A percentile compares a stretch with the other conserved stretches of the same genome.
These are phyloP conservation scores for Trametes punicea DNA, from an alignment of 768 basidiomycete genomes.

Conservation along the genomic window DNA sequence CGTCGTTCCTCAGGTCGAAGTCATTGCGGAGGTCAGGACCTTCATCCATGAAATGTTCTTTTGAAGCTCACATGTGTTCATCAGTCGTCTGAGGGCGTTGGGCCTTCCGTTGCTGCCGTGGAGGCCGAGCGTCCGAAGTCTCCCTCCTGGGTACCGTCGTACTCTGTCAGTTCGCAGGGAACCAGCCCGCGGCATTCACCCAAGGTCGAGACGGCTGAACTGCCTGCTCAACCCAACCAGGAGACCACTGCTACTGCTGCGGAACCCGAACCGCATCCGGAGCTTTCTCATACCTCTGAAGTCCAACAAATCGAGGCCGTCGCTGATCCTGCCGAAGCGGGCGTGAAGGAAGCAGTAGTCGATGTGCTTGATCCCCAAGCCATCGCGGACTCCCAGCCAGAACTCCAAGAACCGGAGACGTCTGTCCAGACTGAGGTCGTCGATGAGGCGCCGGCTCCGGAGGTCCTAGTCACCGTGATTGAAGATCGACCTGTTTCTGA, in stretches of 20 bases:
- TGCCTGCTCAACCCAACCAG: neutral
- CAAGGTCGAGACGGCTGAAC: conserved; percentile 1
- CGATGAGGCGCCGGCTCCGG: neutral
- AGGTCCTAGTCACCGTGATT: neutral
- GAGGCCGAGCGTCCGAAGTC: conserved; percentile 38
- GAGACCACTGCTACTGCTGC: neutral
- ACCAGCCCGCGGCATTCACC: conserved; percentile 19
- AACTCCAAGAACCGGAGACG: neutral
- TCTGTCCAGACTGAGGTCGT: neutral
- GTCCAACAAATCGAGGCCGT: conserved; percentile 7
- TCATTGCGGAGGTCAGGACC: conserved; percentile 15
- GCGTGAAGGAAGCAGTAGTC: no score
- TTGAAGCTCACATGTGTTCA: neutral
- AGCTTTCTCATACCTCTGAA: neutral
- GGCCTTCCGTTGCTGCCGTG: neutral
- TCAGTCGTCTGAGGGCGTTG: conserved; percentile 7
- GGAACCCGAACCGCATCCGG: conserved; percentile 3
- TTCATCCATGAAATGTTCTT: neutral
- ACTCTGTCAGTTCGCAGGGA: conserved; percentile 46
- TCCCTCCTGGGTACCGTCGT: conserved; percentile 45
- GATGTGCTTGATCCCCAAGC: neutral
- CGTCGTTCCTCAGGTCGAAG: conserved; percentile 8
- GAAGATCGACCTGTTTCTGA: conserved; percentile 3
- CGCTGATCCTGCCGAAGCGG: conserved; percentile 16
- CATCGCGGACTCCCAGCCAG: neutral